phyloP scores from a whole-genome alignment of 345 rosid genomes.

The Alliaria petiolata region DNA sequence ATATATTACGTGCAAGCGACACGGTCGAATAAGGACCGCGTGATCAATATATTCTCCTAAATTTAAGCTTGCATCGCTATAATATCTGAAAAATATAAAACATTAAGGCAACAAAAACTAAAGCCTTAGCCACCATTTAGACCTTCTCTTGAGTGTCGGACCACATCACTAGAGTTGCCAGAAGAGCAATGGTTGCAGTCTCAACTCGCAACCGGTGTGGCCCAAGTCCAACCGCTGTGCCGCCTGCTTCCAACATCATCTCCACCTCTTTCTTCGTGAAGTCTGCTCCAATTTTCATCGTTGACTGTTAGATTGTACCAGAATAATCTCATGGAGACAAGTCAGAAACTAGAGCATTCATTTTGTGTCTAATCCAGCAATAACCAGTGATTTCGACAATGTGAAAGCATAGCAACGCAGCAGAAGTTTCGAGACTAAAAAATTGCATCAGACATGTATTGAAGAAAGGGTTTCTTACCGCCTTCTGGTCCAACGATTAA shows the following conservation, averaged over 20 bases:
- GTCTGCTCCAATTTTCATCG: conserved; percentile 1
- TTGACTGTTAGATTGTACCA: conserved; percentile 6
- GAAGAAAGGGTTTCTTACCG: conserved; percentile 42
- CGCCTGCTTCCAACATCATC: conserved; percentile 60
- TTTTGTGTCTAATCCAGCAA: neutral
- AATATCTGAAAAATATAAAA: no score
- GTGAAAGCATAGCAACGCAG: neutral
- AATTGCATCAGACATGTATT: neutral
- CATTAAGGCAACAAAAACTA: neutral
- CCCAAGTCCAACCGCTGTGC: conserved; percentile 72
- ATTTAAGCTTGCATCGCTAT: neutral
- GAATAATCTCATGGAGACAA: neutral
- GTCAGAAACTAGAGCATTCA: neutral
- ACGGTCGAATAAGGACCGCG: no score
- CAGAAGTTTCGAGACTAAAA: neutral
- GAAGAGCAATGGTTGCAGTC: conserved; percentile 82
- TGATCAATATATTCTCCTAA: no score
- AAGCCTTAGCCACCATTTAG: conserved; percentile 7
- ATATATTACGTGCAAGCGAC: no score
- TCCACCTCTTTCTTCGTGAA: conserved; percentile 51
- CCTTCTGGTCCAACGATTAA: conserved; percentile 88
- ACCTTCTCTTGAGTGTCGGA: conserved; percentile 51
- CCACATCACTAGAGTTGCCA: conserved; percentile 81
- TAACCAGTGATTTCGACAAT: neutral
- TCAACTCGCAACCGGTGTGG: conserved; percentile 83